phyloP scores from a whole-genome alignment of 768 basidiomycete species.

The Podaxis sp. region DNA sequence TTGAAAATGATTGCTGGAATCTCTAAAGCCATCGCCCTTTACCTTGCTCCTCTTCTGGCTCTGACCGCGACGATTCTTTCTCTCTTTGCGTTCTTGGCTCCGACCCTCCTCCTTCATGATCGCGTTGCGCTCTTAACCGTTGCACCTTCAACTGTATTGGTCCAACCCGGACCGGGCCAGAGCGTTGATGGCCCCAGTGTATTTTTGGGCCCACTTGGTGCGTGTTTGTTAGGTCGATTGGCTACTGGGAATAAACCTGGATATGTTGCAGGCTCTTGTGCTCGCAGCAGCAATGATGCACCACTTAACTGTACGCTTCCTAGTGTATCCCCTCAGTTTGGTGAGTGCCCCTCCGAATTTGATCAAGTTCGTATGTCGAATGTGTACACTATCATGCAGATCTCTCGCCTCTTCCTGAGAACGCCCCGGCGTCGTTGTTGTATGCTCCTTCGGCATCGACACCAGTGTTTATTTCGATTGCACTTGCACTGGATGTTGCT shows the following conservation, averaged over 20 bases:
- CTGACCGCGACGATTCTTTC: conserved; percentile 65
- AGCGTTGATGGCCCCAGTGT: conserved; percentile 66
- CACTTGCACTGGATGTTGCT: conserved; percentile 51
- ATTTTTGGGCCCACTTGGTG: conserved; percentile 66
- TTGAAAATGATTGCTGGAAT: conserved; percentile 65
- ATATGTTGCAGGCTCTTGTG: conserved; percentile 60
- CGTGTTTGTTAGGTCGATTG: conserved; percentile 12
- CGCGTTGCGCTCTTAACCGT: conserved; percentile 67
- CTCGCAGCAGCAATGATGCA: conserved; percentile 46
- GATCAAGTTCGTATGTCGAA: neutral
- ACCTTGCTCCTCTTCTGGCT: conserved; percentile 64
- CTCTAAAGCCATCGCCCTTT: conserved; percentile 66
- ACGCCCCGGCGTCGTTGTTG: conserved; percentile 53
- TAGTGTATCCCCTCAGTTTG: conserved; percentile 57
- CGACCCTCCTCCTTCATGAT: conserved; percentile 54
- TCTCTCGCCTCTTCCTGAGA: conserved; percentile 56
- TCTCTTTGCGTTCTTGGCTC: conserved; percentile 68
- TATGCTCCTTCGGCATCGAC: conserved; percentile 61
- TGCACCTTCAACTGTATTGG: conserved; percentile 46
- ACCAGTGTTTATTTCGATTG: conserved; percentile 61
- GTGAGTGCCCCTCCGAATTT: conserved; percentile 35
- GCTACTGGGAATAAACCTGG: neutral
- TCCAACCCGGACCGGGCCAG: conserved; percentile 27
- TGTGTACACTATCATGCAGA: conserved; percentile 36
- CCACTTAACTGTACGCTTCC: conserved; percentile 54